Conservation (phyloP, 257 asterid genomes). For the Cruciata laevipes region DNA sequence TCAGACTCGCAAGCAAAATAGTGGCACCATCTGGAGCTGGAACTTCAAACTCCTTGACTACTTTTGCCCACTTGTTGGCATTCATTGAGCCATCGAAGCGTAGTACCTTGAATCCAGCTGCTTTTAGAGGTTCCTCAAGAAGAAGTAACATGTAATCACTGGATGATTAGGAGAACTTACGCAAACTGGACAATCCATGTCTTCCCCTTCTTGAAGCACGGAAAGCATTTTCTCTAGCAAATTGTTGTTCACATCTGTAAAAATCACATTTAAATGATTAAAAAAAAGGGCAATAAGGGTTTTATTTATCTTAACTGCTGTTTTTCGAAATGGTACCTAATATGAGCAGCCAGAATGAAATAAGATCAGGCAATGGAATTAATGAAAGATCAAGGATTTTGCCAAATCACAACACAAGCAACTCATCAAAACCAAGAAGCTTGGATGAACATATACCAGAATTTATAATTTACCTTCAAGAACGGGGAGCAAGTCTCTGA, state of each 20-base stretch:
- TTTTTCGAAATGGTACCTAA: not conserved
- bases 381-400: slow-evolving; percentile 20
- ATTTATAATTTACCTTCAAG: slow-evolving; percentile 54
- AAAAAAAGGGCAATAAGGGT: not conserved
- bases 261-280: not conserved
- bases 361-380: not conserved
- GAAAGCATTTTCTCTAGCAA: slow-evolving; percentile 50
- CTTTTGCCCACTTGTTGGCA: slow-evolving; percentile 51
- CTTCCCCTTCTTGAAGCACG: slow-evolving; percentile 66
- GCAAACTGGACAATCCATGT: slow-evolving; percentile 33
- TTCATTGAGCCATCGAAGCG: slow-evolving; percentile 77
- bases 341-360: not conserved
- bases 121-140: slow-evolving; percentile 60
- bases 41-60: slow-evolving; percentile 51
- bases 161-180: slow-evolving; percentile 47
- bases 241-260: slow-evolving; percentile 44
- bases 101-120: slow-evolving; percentile 56
- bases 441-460: slow-evolving; percentile 21
- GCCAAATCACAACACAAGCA: slow-evolving; percentile 37
- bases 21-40: slow-evolving; percentile 60
- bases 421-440: slow-evolving; percentile 33
- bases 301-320: not conserved
- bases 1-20: slow-evolving; percentile 73
- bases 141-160: slow-evolving; percentile 54
- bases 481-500: slow-evolving; percentile 49